Conservation (phyloP, 257 asterid species). For the Nicotiana sylvestris region DNA sequence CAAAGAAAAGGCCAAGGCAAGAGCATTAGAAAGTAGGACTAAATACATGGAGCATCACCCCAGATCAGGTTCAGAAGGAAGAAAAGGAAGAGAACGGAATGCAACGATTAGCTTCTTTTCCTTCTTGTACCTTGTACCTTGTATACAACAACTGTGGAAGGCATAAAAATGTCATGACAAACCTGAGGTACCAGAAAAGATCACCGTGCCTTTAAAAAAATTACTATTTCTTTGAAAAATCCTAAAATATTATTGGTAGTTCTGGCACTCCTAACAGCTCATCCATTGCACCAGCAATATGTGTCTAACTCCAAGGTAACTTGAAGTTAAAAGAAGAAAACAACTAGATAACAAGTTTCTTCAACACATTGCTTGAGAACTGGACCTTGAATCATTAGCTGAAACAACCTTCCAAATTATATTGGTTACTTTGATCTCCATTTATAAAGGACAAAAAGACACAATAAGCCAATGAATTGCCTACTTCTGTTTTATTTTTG, state of each 20-base stretch:
- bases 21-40: background rate
- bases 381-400: background rate
- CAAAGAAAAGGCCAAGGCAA: background rate
- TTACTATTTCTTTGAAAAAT: background rate
- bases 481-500: too few species aligned
- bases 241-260: background rate
- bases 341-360: background rate
- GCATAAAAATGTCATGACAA: background rate
- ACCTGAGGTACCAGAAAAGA: background rate
- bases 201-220: background rate
- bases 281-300: background rate
- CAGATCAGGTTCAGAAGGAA: background rate
- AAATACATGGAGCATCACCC: background rate
- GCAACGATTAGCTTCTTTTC: background rate
- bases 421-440: background rate
- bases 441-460: background rate
- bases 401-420: background rate
- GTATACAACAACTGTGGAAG: background rate
- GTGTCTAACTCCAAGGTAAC: background rate
- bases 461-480: background rate
- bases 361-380: background rate
- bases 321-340: background rate
- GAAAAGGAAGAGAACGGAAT: background rate
- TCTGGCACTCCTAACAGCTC: background rate
- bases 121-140: background rate